These are phyloP conservation scores for Mesotaenium endlicherianum DNA, from an alignment of 139 green algal species.

Conservation along the genomic window DNA sequence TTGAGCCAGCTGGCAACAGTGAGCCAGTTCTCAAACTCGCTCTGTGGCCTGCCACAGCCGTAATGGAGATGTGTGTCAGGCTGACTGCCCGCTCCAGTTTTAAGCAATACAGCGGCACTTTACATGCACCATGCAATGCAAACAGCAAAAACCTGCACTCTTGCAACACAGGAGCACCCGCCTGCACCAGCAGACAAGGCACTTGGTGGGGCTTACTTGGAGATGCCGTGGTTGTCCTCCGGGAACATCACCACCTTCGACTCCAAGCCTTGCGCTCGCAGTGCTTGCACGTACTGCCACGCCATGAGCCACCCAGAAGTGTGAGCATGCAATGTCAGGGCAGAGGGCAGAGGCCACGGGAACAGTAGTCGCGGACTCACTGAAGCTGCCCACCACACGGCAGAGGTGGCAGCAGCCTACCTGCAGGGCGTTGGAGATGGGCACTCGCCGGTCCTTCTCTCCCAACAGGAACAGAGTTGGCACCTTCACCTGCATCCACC, in stretches of 20 bases:
- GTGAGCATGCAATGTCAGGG: background rate
- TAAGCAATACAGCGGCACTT: background rate
- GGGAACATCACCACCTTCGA: slow-evolving; percentile 74
- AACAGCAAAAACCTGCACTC: background rate
- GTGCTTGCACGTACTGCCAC: slow-evolving; percentile 66
- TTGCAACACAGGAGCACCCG: background rate
- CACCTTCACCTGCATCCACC: slow-evolving; percentile 58
- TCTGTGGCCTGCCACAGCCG: slow-evolving; percentile 25
- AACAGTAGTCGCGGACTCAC: background rate
- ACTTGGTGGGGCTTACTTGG: slow-evolving; percentile 23
- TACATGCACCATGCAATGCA: background rate
- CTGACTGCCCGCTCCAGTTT: background rate
- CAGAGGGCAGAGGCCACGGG: background rate
- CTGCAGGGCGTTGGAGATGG: slow-evolving; percentile 43
- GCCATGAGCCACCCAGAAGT: slow-evolving; percentile 22
- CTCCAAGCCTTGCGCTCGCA: slow-evolving; percentile 55
- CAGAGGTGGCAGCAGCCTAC: background rate
- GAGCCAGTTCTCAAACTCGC: slow-evolving; percentile 45
- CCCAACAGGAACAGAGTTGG: slow-evolving; percentile 87
- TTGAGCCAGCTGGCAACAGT: slow-evolving; percentile 36
- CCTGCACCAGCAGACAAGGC: background rate
- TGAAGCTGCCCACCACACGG: background rate
- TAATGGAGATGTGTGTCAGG: background rate
- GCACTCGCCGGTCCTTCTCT: slow-evolving; percentile 66
- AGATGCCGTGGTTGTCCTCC: slow-evolving; percentile 82